Percentiles rank a stretch among this genome's conserved stretches.
Evolutionary conservation across 805 yeast species (phyloP).

Genomic region (Hanseniaspora jakobsenii): DNA sequence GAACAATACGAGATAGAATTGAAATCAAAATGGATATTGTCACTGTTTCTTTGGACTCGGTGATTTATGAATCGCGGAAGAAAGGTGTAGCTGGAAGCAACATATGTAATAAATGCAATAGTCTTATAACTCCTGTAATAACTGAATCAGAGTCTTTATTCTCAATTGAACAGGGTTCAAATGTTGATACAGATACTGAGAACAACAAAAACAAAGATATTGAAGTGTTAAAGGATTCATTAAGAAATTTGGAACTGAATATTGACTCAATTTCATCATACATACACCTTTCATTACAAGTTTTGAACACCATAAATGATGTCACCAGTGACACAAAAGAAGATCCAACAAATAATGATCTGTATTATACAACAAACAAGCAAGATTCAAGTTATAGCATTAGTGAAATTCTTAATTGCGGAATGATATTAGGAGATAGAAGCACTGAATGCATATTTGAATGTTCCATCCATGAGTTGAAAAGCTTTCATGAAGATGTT

Average conservation of each 20-base stretch:
- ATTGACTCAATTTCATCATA: not conserved
- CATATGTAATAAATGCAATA: constrained; percentile 43
- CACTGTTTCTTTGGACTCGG: constrained; percentile 54
- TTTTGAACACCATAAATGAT: not conserved
- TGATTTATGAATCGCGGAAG: constrained; percentile 44
- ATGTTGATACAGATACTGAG: no score
- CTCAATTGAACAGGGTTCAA: constrained; percentile 29
- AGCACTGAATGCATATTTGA: not conserved
- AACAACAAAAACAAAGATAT: constrained; percentile 26
- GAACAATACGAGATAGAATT: constrained; percentile 34
- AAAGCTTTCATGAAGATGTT: constrained; percentile 16
- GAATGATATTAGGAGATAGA: not conserved
- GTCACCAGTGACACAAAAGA: not conserved
- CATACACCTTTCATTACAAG: not conserved
- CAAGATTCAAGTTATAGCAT: no score
- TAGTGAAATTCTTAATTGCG: constrained; percentile 6
- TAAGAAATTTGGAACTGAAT: not conserved
- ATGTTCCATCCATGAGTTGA: constrained; percentile 1
- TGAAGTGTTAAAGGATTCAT: constrained; percentile 11
- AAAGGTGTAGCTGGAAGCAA: constrained; percentile 47
- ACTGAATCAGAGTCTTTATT: constrained; percentile 29
- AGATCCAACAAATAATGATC: no score
- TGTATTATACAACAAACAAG: no score
- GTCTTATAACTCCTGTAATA: constrained; percentile 49
- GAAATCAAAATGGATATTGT: constrained; percentile 49